Conservation (phyloP, 139 green algal genomes). For the Yamagishiella unicocca region DNA sequence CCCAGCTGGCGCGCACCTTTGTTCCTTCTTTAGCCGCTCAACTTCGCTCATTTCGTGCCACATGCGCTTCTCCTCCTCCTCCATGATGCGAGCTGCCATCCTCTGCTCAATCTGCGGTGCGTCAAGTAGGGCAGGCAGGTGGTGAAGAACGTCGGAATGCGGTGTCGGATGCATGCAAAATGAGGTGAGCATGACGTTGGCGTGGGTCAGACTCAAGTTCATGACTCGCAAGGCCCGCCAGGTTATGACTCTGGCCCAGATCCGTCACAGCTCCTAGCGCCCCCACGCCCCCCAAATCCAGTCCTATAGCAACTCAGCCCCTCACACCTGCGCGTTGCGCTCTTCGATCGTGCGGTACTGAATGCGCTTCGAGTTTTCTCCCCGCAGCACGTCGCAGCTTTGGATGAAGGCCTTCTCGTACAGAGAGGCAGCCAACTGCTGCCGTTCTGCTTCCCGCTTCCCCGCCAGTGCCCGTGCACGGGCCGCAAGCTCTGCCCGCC, state of each 20-base stretch:
- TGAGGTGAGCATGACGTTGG: too few relatives aligned
- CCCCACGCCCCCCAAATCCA: too few relatives aligned
- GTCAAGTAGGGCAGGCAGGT: too few relatives aligned
- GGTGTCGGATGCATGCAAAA: too few relatives aligned
- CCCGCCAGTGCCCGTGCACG: slow-evolving; percentile 58
- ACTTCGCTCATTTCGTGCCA: slow-evolving; percentile 71
- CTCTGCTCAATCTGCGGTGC: slow-evolving; percentile 68
- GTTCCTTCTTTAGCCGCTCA: slow-evolving; percentile 66
- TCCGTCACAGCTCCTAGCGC: too few relatives aligned
- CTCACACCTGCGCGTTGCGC: slow-evolving; percentile 61
- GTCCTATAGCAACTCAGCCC: background rate
- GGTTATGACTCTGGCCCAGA: too few relatives aligned
- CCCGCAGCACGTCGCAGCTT: slow-evolving; percentile 71
- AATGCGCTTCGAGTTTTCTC: slow-evolving; percentile 63
- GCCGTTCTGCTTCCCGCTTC: slow-evolving; percentile 63
- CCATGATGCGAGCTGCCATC: slow-evolving; percentile 56
- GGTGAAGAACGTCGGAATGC: too few relatives aligned
- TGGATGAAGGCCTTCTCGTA: slow-evolving; percentile 69
- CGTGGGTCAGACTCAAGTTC: too few relatives aligned
- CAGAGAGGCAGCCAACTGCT: slow-evolving; percentile 54
- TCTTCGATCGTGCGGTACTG: slow-evolving; percentile 69
- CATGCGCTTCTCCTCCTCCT: slow-evolving; percentile 69
- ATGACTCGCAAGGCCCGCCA: too few relatives aligned
- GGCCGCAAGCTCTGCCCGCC: slow-evolving; percentile 63
- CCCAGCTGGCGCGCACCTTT: slow-evolving; percentile 56